A percentile compares a stretch with the other conserved stretches of the same genome.
Conservation (phyloP, 441 rosid genomes). For the Eugenia klotzschiana region DNA sequence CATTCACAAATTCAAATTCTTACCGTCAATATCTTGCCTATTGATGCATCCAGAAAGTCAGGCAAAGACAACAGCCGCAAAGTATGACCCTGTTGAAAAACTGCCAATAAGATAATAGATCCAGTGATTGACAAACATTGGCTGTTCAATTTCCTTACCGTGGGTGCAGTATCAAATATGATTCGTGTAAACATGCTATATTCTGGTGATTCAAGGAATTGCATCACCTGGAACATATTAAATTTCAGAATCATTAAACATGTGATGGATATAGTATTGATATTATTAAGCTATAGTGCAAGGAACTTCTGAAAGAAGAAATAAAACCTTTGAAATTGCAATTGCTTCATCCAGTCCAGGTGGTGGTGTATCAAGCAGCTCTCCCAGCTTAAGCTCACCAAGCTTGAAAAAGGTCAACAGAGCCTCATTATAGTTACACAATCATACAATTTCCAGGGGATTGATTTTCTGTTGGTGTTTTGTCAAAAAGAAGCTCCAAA, state of each 20-base stretch:
- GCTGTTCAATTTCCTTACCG: constrained; percentile 35
- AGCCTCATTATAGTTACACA: not conserved
- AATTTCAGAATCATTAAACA: constrained; percentile 8
- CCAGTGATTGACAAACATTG: not conserved
- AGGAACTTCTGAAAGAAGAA: not conserved
- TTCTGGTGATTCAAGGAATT: constrained; percentile 81
- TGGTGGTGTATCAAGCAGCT: constrained; percentile 84
- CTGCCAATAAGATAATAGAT: constrained; percentile 1
- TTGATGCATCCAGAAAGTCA: constrained; percentile 86
- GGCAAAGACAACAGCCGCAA: constrained; percentile 82
- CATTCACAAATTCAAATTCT: not conserved
- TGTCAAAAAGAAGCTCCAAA: constrained; percentile 5
- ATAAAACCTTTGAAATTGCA: constrained; percentile 72
- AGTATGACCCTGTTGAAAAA: constrained; percentile 68
- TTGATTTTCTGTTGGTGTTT: not conserved
- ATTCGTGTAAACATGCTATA: constrained; percentile 84
- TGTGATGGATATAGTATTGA: not conserved
- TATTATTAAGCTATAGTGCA: not conserved
- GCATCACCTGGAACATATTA: constrained; percentile 57
- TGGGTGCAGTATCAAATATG: constrained; percentile 93
- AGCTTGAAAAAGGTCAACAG: constrained; percentile 29
- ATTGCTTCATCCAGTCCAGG: constrained; percentile 95
- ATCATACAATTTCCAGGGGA: not conserved
- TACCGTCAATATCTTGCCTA: constrained; percentile 92
- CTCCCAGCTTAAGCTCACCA: constrained; percentile 82